Conservation (phyloP, 106 monocot genomes). For the Hemerocallis citrina region DNA sequence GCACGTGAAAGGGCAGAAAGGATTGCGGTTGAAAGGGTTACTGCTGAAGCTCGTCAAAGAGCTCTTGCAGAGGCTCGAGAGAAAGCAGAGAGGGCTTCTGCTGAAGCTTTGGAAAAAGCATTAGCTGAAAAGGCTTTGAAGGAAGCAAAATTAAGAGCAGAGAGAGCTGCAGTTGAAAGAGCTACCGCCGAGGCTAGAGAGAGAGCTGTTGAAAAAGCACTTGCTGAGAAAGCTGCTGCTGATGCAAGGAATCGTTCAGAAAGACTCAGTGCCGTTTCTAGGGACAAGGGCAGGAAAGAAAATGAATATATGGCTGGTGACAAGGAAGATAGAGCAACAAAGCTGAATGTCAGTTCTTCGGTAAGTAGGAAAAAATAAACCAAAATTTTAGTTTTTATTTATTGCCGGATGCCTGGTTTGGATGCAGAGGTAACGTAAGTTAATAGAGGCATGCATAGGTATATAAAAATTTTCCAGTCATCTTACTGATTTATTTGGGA, state of each 20-base stretch:
- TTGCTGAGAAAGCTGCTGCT: constrained; percentile 54
- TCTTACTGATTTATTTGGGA: too few relatives aligned
- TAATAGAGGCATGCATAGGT: too few relatives aligned
- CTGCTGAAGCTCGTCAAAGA: constrained; percentile 80
- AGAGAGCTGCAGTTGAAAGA: constrained; percentile 78
- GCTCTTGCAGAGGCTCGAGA: constrained; percentile 57
- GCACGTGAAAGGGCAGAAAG: constrained; percentile 58
- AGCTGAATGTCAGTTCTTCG: constrained; percentile 6
- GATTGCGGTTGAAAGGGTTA: constrained; percentile 58
- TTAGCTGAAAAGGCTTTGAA: constrained; percentile 42
- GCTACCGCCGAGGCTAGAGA: constrained; percentile 80
- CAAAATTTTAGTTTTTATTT: not conserved
- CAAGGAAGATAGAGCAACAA: constrained; percentile 24
- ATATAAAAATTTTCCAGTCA: too few relatives aligned
- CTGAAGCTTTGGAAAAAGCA: constrained; percentile 34
- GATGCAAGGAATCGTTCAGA: constrained; percentile 46
- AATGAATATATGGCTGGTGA: constrained; percentile 11
- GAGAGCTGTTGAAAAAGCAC: constrained; percentile 59
- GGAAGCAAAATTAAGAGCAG: constrained; percentile 64
- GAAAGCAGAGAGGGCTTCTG: constrained; percentile 64
- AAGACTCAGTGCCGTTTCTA: constrained; percentile 20
- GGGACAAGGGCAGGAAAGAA: constrained; percentile 20
- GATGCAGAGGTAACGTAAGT: too few relatives aligned
- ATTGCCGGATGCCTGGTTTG: too few relatives aligned
- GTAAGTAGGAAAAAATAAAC: constrained; percentile 6